phyloP scores from a whole-genome alignment of 2,329 filamentous ascomycete species.

The Lasiodiplodia theobromae region DNA sequence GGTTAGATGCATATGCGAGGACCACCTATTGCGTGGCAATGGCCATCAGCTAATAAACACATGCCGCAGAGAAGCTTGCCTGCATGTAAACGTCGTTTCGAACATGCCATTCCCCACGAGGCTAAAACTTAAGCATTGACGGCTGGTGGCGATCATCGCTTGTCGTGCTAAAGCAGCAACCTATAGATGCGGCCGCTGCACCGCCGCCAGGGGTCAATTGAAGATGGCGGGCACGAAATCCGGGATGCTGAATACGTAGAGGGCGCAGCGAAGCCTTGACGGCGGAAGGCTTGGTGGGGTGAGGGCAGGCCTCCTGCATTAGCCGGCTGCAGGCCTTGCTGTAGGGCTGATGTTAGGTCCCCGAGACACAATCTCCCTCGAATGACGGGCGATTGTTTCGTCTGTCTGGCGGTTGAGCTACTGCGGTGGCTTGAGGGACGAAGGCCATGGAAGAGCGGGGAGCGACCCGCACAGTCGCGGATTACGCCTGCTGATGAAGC shows the following conservation, averaged over 20 bases:
- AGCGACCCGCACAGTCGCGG: not conserved
- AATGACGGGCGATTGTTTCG: not conserved
- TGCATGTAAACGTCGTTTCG: not conserved
- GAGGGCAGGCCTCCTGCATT: not conserved
- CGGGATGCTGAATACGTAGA: not conserved
- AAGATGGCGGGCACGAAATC: not conserved
- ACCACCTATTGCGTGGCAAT: not conserved
- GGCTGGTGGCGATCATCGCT: not conserved
- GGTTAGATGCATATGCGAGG: not conserved
- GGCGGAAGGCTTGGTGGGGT: not conserved
- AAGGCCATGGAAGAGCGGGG: slow-evolving; percentile 4
- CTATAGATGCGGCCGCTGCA: not conserved
- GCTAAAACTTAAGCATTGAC: not conserved
- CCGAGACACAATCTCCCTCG: not conserved
- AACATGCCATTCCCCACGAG: not conserved
- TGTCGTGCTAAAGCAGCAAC: not conserved
- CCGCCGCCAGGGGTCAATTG: not conserved
- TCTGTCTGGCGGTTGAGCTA: not conserved
- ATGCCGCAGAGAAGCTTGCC: not conserved
- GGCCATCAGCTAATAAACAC: not conserved
- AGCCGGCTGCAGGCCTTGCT: not conserved
- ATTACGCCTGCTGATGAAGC: slow-evolving; percentile 10
- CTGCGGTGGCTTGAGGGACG: not conserved
- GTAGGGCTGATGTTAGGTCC: slow-evolving; percentile 12
- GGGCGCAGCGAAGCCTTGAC: not conserved